Evolutionary conservation across 768 basidiomycete genomes (phyloP).

Genomic region (Russula compacta): DNA sequence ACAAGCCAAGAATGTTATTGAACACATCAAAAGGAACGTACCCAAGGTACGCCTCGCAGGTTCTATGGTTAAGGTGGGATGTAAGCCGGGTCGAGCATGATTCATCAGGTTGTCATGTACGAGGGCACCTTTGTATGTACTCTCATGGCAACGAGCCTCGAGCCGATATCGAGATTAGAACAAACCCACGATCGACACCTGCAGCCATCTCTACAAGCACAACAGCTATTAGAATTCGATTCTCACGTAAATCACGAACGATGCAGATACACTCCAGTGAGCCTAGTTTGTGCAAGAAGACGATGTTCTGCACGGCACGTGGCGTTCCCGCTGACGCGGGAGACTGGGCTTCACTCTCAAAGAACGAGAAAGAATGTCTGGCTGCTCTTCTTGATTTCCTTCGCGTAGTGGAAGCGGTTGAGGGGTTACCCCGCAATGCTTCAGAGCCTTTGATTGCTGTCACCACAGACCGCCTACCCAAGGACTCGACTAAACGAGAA

Average conservation of each 20-base stretch:
- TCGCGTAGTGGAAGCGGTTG: constrained; percentile 10
- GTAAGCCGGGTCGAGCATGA: neutral
- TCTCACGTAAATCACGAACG: constrained; percentile 19
- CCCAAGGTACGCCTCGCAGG: constrained; percentile 34
- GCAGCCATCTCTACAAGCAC: neutral
- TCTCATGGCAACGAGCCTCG: constrained; percentile 40
- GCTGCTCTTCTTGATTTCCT: constrained; percentile 16
- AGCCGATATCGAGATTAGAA: constrained; percentile 36
- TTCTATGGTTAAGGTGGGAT: neutral
- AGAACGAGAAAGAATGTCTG: constrained; percentile 12
- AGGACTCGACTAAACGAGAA: neutral
- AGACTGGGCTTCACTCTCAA: constrained; percentile 14
- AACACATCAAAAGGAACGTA: constrained; percentile 43
- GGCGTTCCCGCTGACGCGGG: constrained; percentile 5
- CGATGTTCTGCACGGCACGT: constrained; percentile 16
- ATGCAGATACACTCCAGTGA: constrained; percentile 7
- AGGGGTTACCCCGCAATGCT: neutral
- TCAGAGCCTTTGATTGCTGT: neutral
- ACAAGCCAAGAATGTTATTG: constrained; percentile 36
- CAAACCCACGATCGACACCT: neutral
- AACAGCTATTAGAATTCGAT: constrained; percentile 2
- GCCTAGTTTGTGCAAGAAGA: constrained; percentile 11
- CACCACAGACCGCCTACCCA: neutral
- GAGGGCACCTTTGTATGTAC: constrained; percentile 32
- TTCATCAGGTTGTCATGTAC: constrained; percentile 33